Percentiles rank a stretch among this genome's conserved stretches.
These are phyloP conservation scores for Aphanomyces astaci DNA, from an alignment of 352 stramenopile genomes.

Conservation along the genomic window DNA sequence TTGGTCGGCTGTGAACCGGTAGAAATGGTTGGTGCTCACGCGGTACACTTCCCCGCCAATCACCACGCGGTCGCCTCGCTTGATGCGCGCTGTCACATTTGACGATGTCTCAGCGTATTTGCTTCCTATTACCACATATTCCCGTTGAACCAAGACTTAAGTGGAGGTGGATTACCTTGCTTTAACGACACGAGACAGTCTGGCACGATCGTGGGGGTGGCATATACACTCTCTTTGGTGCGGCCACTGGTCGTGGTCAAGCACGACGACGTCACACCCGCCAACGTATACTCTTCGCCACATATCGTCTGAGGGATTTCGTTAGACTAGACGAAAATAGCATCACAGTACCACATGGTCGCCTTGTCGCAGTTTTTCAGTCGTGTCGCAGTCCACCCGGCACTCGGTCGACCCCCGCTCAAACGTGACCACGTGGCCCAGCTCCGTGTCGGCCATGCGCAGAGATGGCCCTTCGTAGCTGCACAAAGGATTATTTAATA, in stretches of 20 bases:
- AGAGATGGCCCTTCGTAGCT: slow-evolving; percentile 22
- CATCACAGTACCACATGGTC: slow-evolving; percentile 1
- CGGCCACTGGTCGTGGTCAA: neutral
- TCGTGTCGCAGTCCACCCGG: neutral
- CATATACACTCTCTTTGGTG: slow-evolving; percentile 13
- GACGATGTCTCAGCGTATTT: slow-evolving; percentile 20
- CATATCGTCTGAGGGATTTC: neutral
- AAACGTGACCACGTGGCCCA: slow-evolving; percentile 7
- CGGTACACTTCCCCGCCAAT: slow-evolving; percentile 13
- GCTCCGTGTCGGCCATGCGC: neutral
- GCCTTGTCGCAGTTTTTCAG: neutral
- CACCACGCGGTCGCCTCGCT: slow-evolving; percentile 13
- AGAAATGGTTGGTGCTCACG: slow-evolving; percentile 5
- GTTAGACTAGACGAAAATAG: neutral
- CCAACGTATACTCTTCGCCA: slow-evolving; percentile 15
- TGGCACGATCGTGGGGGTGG: neutral
- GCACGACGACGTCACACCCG: neutral
- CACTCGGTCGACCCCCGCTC: slow-evolving; percentile 8
- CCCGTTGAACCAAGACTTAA: neutral
- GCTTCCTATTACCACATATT: slow-evolving; percentile 5
- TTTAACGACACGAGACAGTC: slow-evolving; percentile 14
- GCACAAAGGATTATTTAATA: too few relatives aligned
- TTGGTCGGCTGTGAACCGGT: slow-evolving; percentile 19
- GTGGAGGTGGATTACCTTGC: neutral
- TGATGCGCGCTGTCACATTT: slow-evolving; percentile 2